Evolutionary conservation across 768 basidiomycete genomes (phyloP).

Genomic region (Lentinula edodes): DNA sequence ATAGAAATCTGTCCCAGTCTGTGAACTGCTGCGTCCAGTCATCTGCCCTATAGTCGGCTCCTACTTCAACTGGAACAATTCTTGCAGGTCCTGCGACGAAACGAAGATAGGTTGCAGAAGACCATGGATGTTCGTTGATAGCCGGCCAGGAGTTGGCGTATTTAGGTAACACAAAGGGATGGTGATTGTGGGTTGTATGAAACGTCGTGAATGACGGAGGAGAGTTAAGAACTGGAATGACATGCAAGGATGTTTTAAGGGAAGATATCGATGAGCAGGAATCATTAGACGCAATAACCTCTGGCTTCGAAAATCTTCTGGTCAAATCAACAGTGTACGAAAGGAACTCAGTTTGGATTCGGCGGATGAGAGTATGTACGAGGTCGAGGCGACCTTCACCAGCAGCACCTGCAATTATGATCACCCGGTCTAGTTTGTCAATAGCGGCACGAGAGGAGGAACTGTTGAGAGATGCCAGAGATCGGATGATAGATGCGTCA

Average conservation of each 20-base stretch:
- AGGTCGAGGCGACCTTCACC: constrained; percentile 55
- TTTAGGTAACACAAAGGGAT: constrained; percentile 71
- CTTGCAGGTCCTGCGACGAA: constrained; percentile 73
- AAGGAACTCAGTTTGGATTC: constrained; percentile 44
- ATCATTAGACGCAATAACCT: neutral
- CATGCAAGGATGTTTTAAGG: constrained; percentile 2
- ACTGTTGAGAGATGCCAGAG: constrained; percentile 30
- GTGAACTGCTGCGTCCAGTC: constrained; percentile 83
- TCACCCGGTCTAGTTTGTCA: constrained; percentile 64
- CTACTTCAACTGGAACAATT: constrained; percentile 87
- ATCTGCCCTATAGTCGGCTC: constrained; percentile 71
- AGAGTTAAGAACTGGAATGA: constrained; percentile 32
- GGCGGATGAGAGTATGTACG: constrained; percentile 55
- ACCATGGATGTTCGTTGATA: constrained; percentile 63
- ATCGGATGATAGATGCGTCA: constrained; percentile 61
- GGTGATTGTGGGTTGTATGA: constrained; percentile 30
- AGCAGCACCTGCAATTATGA: constrained; percentile 79
- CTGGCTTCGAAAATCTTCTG: neutral
- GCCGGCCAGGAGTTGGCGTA: constrained; percentile 79
- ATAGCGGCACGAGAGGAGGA: constrained; percentile 40
- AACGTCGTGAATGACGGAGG: constrained; percentile 60
- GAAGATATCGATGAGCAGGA: neutral
- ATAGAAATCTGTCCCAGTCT: constrained; percentile 71
- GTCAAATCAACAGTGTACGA: constrained; percentile 1
- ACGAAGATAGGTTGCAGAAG: constrained; percentile 61